Evolutionary conservation across 192 early-diverging fungal species (phyloP).

Genomic region (Coemansia asiatica): DNA sequence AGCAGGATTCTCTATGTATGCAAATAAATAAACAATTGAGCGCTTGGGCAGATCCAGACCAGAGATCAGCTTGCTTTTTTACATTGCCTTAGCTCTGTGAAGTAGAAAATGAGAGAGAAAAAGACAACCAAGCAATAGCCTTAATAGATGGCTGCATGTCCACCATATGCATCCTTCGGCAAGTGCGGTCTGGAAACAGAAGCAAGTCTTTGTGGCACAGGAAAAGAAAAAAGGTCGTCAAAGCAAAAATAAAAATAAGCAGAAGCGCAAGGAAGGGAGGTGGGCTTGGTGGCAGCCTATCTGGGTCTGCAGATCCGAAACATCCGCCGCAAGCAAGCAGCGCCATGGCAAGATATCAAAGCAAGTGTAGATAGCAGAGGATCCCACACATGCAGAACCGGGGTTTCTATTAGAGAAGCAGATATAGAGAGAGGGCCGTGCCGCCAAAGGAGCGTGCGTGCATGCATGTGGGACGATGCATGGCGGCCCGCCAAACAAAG

Average conservation of each 20-base stretch:
- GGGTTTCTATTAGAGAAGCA: not conserved
- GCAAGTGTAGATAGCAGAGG: not conserved
- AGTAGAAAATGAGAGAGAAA: not conserved
- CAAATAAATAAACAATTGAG: not conserved
- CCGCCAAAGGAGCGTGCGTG: not conserved
- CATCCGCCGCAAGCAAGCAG: not conserved
- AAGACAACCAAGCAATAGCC: not conserved
- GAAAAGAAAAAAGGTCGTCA: not conserved
- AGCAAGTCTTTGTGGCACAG: not conserved
- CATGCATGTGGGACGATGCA: constrained; percentile 6
- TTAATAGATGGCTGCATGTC: not conserved
- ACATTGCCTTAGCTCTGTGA: not conserved
- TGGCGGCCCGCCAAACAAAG: not conserved
- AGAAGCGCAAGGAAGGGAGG: not conserved
- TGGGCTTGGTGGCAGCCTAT: not conserved
- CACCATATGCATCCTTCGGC: not conserved
- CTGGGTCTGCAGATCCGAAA: not conserved
- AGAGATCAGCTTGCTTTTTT: constrained; percentile 1
- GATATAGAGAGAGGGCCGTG: not conserved
- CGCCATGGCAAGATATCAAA: not conserved
- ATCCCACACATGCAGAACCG: not conserved
- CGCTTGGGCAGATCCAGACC: not conserved
- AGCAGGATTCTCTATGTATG: not conserved
- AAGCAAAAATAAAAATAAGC: not conserved
- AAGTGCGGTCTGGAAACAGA: not conserved